Evolutionary conservation across 768 basidiomycete species (phyloP).

Genomic region (Tricholoma bakamatsutake): DNA sequence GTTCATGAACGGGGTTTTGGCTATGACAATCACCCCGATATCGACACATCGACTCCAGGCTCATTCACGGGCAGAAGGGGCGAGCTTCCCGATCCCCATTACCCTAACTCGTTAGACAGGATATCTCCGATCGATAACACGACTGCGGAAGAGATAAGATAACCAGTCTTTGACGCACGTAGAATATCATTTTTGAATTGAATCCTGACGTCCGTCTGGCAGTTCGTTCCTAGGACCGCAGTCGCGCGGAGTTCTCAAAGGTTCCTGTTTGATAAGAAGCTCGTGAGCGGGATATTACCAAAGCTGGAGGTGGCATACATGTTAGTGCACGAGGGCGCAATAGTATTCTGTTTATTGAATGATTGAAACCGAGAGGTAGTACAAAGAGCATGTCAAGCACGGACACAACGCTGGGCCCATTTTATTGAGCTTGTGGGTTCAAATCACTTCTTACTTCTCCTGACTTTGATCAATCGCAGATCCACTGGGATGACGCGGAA

Average conservation of each 20-base stretch:
- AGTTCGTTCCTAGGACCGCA: background rate
- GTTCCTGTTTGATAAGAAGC: background rate
- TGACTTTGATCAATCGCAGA: background rate
- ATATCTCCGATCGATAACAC: background rate
- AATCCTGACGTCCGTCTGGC: background rate
- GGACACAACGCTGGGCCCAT: background rate
- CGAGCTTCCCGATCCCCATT: background rate
- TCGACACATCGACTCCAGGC: background rate
- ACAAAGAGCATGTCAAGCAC: background rate
- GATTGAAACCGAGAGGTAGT: background rate
- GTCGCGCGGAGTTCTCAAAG: background rate
- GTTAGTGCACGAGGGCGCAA: background rate
- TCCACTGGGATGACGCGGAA: background rate
- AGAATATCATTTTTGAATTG: background rate
- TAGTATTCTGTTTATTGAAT: background rate
- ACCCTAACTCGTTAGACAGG: background rate
- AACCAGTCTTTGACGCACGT: background rate
- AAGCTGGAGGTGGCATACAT: background rate
- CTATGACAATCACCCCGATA: slow-evolving; percentile 21
- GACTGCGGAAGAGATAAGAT: background rate
- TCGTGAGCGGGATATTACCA: background rate
- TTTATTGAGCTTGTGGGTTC: background rate
- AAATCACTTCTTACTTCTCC: background rate
- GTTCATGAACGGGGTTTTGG: slow-evolving; percentile 20
- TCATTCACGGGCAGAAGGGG: background rate